A percentile compares a stretch with the other conserved stretches of the same genome.
These are phyloP conservation scores for Lasiosphaeriaceae sp. DNA, from an alignment of 495 filamentous ascomycete species.

Conservation along the genomic window DNA sequence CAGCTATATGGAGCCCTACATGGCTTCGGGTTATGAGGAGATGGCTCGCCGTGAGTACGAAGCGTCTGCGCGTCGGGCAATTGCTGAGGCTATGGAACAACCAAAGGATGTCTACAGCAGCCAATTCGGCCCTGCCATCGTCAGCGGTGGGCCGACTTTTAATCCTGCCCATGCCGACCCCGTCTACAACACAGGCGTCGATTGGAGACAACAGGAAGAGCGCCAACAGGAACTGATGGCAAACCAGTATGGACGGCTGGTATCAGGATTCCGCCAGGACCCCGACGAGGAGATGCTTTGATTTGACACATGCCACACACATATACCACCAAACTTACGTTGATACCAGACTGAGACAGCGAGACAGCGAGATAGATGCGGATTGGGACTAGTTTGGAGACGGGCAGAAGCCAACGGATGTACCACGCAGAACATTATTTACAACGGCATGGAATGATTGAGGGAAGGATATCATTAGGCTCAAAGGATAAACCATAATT, in stretches of 20 bases:
- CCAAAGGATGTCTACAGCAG: slow-evolving; percentile 39
- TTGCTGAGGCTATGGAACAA: slow-evolving; percentile 29
- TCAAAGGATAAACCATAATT: too few relatives aligned
- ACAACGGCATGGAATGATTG: too few relatives aligned
- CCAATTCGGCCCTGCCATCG: slow-evolving; percentile 18
- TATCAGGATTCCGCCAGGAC: slow-evolving; percentile 35
- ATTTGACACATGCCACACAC: background rate
- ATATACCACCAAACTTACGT: too few relatives aligned
- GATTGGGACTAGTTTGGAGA: too few relatives aligned
- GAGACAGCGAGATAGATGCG: too few relatives aligned
- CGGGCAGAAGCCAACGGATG: too few relatives aligned
- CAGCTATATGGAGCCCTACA: slow-evolving; percentile 59
- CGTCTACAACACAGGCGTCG: slow-evolving; percentile 43
- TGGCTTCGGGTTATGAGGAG: slow-evolving; percentile 62
- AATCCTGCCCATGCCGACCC: slow-evolving; percentile 55
- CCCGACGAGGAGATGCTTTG: slow-evolving; percentile 30
- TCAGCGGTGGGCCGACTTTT: slow-evolving; percentile 43
- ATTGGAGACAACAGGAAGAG: slow-evolving; percentile 18
- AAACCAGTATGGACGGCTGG: slow-evolving; percentile 53
- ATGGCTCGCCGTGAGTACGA: slow-evolving; percentile 50
- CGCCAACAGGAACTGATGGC: slow-evolving; percentile 52
- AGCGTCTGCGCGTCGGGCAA: slow-evolving; percentile 32
- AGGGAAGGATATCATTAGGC: too few relatives aligned
- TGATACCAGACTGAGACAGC: too few relatives aligned
- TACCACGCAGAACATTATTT: too few relatives aligned